phyloP scores from a whole-genome alignment of 2,329 filamentous ascomycete genomes.

The Dactylellina parvicollis region DNA sequence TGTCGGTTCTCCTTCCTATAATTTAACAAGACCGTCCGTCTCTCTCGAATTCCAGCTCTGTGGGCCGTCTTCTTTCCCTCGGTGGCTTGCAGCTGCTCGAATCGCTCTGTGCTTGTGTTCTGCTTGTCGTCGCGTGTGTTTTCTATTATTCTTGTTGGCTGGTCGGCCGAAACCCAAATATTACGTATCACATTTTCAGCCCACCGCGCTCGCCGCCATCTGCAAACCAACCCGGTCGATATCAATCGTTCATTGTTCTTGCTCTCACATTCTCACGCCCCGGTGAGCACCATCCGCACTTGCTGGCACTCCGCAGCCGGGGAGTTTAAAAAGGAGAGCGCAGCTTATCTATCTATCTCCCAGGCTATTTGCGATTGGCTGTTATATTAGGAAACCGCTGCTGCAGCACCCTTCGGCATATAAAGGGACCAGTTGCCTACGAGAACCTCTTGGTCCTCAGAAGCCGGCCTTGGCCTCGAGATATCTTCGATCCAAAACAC shows the following conservation, averaged over 20 bases:
- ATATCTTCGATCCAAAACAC: neutral
- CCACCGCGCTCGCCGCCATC: constrained; percentile 24
- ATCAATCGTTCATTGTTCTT: neutral
- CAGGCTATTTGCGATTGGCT: neutral
- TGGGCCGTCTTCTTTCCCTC: too few relatives aligned
- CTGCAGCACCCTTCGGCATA: constrained; percentile 2
- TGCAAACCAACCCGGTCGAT: neutral
- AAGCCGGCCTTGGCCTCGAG: too few relatives aligned
- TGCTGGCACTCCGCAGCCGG: neutral
- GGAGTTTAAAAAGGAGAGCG: neutral
- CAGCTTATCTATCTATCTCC: neutral
- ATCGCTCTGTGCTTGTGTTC: neutral
- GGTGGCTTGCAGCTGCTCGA: too few relatives aligned
- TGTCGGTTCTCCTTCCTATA: too few relatives aligned
- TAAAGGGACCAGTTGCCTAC: constrained; percentile 5
- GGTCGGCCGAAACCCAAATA: constrained; percentile 13
- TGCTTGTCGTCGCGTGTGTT: neutral
- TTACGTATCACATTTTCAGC: constrained; percentile 50
- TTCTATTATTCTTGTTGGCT: too few relatives aligned
- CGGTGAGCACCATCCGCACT: neutral
- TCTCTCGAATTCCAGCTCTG: too few relatives aligned
- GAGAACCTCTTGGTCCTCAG: neutral
- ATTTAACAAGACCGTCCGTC: too few relatives aligned
- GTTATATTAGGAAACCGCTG: constrained; percentile 1
- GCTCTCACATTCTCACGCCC: too few relatives aligned